A percentile compares a stretch with the other conserved stretches of the same genome.
Evolutionary conservation across 2,329 filamentous ascomycete species (phyloP).

Genomic region (Lecanicillium sp.): DNA sequence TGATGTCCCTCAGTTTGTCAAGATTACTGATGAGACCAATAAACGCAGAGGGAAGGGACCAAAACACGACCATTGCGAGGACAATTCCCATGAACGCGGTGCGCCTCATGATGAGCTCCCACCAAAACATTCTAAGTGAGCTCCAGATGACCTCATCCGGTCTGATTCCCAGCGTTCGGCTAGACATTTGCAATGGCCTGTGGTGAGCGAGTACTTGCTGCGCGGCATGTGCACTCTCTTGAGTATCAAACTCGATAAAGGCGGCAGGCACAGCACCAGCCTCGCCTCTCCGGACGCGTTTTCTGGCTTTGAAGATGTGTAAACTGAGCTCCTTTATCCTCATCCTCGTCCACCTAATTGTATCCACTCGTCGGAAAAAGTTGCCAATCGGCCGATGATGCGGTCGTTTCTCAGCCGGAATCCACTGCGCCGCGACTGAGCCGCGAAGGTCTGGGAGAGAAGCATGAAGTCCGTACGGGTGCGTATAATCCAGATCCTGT

Average conservation of each 20-base stretch:
- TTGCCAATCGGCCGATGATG: conserved; percentile 60
- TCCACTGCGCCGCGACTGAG: conserved; percentile 62
- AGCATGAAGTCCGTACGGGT: conserved; percentile 26
- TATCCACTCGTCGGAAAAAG: conserved; percentile 84
- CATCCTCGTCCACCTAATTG: conserved; percentile 78
- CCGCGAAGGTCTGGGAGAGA: conserved; percentile 31
- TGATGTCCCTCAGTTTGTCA: conserved; percentile 41
- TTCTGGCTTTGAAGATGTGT: conserved; percentile 55
- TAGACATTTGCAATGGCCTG: conserved; percentile 77
- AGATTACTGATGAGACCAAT: conserved; percentile 87
- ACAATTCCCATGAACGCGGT: conserved; percentile 65
- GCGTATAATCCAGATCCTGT: conserved; percentile 24
- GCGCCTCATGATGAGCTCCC: conserved; percentile 69
- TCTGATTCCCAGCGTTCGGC: conserved; percentile 73
- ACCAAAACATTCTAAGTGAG: conserved; percentile 77
- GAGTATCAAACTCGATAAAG: conserved; percentile 82
- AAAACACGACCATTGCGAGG: conserved; percentile 75
- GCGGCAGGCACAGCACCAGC: conserved; percentile 63
- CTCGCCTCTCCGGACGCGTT: conserved; percentile 64
- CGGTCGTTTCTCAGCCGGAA: conserved; percentile 65
- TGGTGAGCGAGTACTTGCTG: conserved; percentile 85
- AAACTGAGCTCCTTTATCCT: conserved; percentile 30
- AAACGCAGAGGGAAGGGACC: conserved; percentile 65
- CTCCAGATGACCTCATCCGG: conserved; percentile 83
- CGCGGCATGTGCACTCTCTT: conserved; percentile 77